A percentile compares a stretch with the other conserved stretches of the same genome.
phyloP scores from a whole-genome alignment of 2,329 filamentous ascomycete genomes.

The Fusarium transvaalense region DNA sequence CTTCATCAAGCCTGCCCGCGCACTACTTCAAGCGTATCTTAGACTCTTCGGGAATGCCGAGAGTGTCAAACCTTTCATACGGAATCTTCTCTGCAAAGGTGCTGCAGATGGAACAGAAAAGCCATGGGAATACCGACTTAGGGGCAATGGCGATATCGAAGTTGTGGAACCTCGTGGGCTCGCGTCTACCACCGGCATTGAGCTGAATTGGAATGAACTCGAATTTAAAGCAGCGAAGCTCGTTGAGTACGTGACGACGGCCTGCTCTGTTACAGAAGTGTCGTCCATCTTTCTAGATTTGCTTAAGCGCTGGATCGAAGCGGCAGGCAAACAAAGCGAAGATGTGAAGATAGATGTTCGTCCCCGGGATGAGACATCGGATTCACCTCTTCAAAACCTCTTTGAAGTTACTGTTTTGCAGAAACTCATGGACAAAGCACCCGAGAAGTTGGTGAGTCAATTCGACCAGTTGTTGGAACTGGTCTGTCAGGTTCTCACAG shows the following conservation, averaged over 20 bases:
- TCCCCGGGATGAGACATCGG: conserved; percentile 46
- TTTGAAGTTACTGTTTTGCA: conserved; percentile 73
- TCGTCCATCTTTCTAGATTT: conserved; percentile 71
- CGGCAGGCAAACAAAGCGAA: conserved; percentile 45
- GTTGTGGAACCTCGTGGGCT: conserved; percentile 55
- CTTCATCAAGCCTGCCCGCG: conserved; percentile 61
- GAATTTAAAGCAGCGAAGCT: conserved; percentile 63
- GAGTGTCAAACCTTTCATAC: conserved; percentile 63
- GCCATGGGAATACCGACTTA: conserved; percentile 66
- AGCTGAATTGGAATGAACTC: conserved; percentile 59
- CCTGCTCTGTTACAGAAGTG: conserved; percentile 67
- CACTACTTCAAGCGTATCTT: conserved; percentile 68
- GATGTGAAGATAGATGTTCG: conserved; percentile 48
- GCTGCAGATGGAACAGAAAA: conserved; percentile 49
- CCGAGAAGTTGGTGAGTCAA: conserved; percentile 72
- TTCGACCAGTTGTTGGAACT: conserved; percentile 75
- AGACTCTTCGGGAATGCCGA: conserved; percentile 66
- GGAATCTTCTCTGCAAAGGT: conserved; percentile 69
- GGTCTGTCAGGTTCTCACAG: conserved; percentile 69
- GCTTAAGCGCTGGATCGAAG: conserved; percentile 68
- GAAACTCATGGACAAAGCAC: conserved; percentile 72
- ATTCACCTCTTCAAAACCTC: conserved; percentile 63
- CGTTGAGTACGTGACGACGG: conserved; percentile 62
- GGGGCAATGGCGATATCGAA: conserved; percentile 63
- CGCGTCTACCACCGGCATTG: conserved; percentile 27